Evolutionary conservation across 768 basidiomycete species (phyloP).

Genomic region (Mycena polygramma): DNA sequence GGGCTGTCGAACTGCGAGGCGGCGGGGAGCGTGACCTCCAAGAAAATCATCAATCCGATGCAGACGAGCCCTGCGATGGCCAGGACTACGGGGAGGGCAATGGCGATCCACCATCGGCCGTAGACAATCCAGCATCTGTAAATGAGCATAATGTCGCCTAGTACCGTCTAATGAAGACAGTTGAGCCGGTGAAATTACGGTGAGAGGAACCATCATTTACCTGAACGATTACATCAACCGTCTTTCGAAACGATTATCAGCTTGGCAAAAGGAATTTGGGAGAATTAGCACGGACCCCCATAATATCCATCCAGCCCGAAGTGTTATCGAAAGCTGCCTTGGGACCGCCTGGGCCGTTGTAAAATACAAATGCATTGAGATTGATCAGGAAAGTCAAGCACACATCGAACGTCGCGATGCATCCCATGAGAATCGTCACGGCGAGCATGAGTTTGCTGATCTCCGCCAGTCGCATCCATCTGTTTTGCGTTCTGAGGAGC

Average conservation of each 20-base stretch:
- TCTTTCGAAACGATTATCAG: neutral
- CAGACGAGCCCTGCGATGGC: conserved; percentile 11
- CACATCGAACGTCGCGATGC: conserved; percentile 26
- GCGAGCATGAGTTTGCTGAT: conserved; percentile 23
- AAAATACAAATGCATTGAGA: conserved; percentile 17
- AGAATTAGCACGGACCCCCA: conserved; percentile 6
- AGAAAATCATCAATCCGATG: conserved; percentile 5
- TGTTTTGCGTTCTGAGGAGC: neutral
- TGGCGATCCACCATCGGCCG: conserved; percentile 18
- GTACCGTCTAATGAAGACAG: neutral
- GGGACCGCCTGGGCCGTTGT: conserved; percentile 12
- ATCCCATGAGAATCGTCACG: conserved; percentile 17
- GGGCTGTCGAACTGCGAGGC: conserved; percentile 12
- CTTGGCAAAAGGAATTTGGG: too few relatives aligned
- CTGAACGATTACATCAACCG: conserved; percentile 9
- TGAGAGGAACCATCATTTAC: neutral
- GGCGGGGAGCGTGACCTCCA: conserved; percentile 15
- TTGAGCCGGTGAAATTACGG: neutral
- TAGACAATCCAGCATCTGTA: conserved; percentile 32
- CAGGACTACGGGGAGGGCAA: conserved; percentile 21
- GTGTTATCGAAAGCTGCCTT: conserved; percentile 6
- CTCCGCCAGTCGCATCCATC: conserved; percentile 3
- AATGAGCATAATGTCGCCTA: conserved; percentile 24
- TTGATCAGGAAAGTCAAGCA: conserved; percentile 1
- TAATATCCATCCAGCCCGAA: conserved; percentile 24